Evolutionary conservation across 2,329 filamentous ascomycete species (phyloP).

Genomic region (Cladosporium sp.): DNA sequence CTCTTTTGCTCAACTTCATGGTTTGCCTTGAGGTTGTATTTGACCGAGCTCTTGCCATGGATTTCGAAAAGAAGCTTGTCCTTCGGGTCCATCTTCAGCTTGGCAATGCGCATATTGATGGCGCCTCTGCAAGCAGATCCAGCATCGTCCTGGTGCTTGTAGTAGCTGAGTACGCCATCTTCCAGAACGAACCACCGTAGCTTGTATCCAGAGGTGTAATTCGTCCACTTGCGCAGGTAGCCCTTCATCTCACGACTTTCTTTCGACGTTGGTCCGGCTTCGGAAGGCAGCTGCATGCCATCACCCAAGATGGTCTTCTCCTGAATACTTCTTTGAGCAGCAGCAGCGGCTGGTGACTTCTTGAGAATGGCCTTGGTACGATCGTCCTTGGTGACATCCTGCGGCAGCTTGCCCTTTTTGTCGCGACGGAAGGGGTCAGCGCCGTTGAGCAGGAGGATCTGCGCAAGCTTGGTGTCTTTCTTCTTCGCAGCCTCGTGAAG

Average conservation of each 20-base stretch:
- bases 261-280: constrained; percentile 62
- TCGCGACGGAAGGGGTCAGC: constrained; percentile 94
- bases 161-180: constrained; percentile 95
- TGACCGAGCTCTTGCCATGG: constrained; percentile 95
- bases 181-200: constrained; percentile 96
- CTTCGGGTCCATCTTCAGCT: constrained; percentile 89
- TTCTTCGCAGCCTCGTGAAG: constrained; percentile 89
- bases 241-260: constrained; percentile 97
- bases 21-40: constrained; percentile 96
- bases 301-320: constrained; percentile 93
- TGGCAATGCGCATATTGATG: constrained; percentile 97
- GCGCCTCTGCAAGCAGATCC: constrained; percentile 93
- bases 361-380: constrained; percentile 83
- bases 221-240: constrained; percentile 99
- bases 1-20: constrained; percentile 97
- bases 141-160: constrained; percentile 97
- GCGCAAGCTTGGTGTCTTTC: constrained; percentile 80
- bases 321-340: constrained; percentile 90
- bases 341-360: constrained; percentile 87
- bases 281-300: constrained; percentile 43
- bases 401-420: constrained; percentile 89
- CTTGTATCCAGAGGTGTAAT: constrained; percentile 96
- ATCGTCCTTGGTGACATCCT: constrained; percentile 95
- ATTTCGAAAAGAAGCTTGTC: constrained; percentile 99
- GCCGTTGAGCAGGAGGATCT: constrained; percentile 85